Evolutionary conservation across 2,329 filamentous ascomycete species (phyloP), one percentile per base, ranked within the genome.

Genomic region (Colletotrichum magnum): DNA sequence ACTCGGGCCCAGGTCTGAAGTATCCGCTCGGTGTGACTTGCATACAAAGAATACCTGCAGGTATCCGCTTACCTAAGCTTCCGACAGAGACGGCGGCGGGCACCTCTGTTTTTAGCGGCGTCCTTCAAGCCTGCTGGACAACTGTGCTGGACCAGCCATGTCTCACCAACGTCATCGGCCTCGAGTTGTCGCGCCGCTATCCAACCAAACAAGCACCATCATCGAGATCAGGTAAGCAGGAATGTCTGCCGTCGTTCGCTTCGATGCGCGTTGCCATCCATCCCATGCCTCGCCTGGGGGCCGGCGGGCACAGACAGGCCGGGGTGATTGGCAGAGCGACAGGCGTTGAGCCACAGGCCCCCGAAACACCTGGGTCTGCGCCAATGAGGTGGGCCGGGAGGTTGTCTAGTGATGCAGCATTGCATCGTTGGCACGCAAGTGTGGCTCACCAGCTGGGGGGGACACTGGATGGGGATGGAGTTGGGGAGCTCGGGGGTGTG

Each of bases 141-240:
- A 39, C 28, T 61, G n/a, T 12, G 36, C 56, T 45, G 54, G 58
- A 52, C 65, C 16, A 45, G 12, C 61, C 41, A 68, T 69, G 62
- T 69, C 62, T 69, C 67, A 67, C 51, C 51, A 69, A 69, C 67
- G 67, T 69, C 67, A 69, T 69, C 51, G 67, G 50, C 57, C 39
- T 57, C 51, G 41, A 65, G 43, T 21, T 60, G 51, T 69, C 45
- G 57, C 18, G 51, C 28, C 39, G 28, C 48, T 15, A 28, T 53
- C 58, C 45, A 59, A 43, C 58, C 58, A 61, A 52, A 52, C 16
- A 15, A 53, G 18, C 12, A 6, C 50, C 50, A 51, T 24, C 61
- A 69, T 56, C 66, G 54, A 59, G 32, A 66, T 48, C 50, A 60
- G 36, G 26, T 26, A 41, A 60, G 24, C 50, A 41, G 28, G 26